Percentiles rank a stretch among this genome's conserved stretches.
phyloP scores from a whole-genome alignment of 371 early-diverging fungal species.

The Mucor indicus region DNA sequence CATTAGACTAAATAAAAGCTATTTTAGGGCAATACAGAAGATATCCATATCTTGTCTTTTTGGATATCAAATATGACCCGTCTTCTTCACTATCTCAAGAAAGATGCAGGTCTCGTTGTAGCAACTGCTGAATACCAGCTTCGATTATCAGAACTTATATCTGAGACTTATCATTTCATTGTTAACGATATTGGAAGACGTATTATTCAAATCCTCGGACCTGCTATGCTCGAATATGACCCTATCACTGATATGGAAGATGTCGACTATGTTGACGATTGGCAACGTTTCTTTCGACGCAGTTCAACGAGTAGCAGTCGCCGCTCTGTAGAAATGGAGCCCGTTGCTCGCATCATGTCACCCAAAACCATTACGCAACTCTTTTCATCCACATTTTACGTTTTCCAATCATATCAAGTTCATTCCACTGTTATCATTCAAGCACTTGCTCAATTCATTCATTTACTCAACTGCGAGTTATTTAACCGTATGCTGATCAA shows the following conservation, averaged over 20 bases:
- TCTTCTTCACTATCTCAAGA: conserved; percentile 77
- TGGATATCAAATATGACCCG: conserved; percentile 82
- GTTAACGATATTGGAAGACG: not conserved
- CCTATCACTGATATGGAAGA: conserved; percentile 64
- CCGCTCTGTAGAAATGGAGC: not conserved
- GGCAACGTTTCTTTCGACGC: conserved; percentile 51
- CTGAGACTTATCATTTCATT: conserved; percentile 8
- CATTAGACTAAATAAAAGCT: not conserved
- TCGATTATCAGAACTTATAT: conserved; percentile 66
- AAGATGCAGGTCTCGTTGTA: conserved; percentile 67
- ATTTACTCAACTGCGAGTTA: conserved; percentile 68
- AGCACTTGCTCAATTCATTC: conserved; percentile 68
- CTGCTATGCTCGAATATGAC: conserved; percentile 64
- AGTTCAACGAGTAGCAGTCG: conserved; percentile 8
- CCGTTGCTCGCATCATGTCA: not conserved
- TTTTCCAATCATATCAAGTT: conserved; percentile 57
- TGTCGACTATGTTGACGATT: conserved; percentile 60
- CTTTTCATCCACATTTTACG: conserved; percentile 56
- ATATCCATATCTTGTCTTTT: conserved; percentile 58
- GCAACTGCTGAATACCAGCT: conserved; percentile 63
- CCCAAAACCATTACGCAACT: conserved; percentile 65
- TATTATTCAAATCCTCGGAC: not conserved
- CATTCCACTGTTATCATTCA: conserved; percentile 69
- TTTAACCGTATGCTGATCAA: conserved; percentile 82
- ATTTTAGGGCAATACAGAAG: not conserved